phyloP scores from a whole-genome alignment of 768 basidiomycete species.

The Boletus coccyginus region DNA sequence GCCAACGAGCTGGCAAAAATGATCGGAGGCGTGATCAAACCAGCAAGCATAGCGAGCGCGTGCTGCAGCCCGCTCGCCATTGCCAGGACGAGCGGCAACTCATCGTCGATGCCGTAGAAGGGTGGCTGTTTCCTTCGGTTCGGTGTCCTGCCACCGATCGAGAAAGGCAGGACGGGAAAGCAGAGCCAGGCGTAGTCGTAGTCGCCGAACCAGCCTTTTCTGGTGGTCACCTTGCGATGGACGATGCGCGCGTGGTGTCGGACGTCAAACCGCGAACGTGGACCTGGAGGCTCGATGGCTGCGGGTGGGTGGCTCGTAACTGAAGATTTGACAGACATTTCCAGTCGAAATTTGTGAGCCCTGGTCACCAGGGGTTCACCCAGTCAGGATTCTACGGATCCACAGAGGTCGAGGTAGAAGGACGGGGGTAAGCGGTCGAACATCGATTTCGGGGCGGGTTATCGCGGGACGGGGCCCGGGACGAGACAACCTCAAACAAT shows the following conservation, averaged over 20 bases:
- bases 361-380: neutral
- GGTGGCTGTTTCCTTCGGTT: conserved; percentile 46
- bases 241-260: conserved; percentile 11
- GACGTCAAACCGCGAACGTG: conserved; percentile 2
- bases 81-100: conserved; percentile 71
- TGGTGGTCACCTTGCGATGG: conserved; percentile 42
- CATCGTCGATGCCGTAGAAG: conserved; percentile 71
- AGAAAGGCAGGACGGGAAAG: conserved; percentile 62
- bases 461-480: neutral
- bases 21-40: conserved; percentile 80
- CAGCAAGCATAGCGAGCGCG: conserved; percentile 79
- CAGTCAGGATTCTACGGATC: neutral
- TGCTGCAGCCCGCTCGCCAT: conserved; percentile 74
- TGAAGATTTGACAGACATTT: conserved; percentile 16
- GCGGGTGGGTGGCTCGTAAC: conserved; percentile 18
- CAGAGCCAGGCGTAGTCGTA: conserved; percentile 80
- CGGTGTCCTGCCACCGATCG: conserved; percentile 30
- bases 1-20: conserved; percentile 66
- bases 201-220: conserved; percentile 78
- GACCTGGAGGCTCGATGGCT: conserved; percentile 8
- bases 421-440: neutral
- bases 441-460: neutral
- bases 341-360: neutral
- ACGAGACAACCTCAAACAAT: neutral
- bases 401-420: neutral